Conservation (phyloP, 805 yeast species). For the Komagataella pseudopastoris region DNA sequence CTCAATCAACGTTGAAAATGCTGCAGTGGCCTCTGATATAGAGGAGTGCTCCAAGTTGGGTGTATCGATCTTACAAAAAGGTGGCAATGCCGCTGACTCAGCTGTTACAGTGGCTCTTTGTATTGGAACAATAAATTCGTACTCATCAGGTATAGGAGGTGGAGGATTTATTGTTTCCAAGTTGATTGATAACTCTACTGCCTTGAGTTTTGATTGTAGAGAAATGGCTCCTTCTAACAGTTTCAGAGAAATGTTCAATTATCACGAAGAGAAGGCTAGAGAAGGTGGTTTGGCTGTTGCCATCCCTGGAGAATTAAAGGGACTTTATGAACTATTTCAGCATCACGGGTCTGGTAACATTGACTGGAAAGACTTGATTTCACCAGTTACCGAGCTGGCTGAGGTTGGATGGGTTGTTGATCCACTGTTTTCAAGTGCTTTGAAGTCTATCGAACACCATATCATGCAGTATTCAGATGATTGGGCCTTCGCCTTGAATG, state of each 20-base stretch:
- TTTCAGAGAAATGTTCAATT: slow-evolving; percentile 48
- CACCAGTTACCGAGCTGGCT: slow-evolving; percentile 62
- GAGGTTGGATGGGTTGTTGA: slow-evolving; percentile 49
- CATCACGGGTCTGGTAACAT: slow-evolving; percentile 60
- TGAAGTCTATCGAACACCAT: slow-evolving; percentile 22
- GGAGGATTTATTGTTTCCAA: slow-evolving; percentile 70
- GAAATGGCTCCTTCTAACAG: slow-evolving; percentile 72
- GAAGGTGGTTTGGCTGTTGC: slow-evolving; percentile 84
- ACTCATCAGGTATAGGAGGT: slow-evolving; percentile 87
- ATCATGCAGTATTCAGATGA: slow-evolving; percentile 19
- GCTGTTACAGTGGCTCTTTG: slow-evolving; percentile 83
- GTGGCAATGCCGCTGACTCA: slow-evolving; percentile 89
- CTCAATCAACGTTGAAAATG: slow-evolving; percentile 27
- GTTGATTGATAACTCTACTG: slow-evolving; percentile 24
- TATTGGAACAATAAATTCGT: slow-evolving; percentile 71
- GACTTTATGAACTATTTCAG: slow-evolving; percentile 48
- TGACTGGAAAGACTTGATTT: slow-evolving; percentile 58
- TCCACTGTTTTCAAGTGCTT: slow-evolving; percentile 26
- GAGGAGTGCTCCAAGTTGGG: slow-evolving; percentile 55
- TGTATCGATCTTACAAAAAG: slow-evolving; percentile 31
- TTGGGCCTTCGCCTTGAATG: slow-evolving; percentile 45
- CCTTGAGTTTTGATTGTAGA: slow-evolving; percentile 67
- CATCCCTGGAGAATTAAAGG: slow-evolving; percentile 85
- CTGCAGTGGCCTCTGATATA: slow-evolving; percentile 59
- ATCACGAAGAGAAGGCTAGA: slow-evolving; percentile 34